Conservation (phyloP, 2,329 filamentous ascomycete genomes). For the Dactylella cylindrospora region DNA sequence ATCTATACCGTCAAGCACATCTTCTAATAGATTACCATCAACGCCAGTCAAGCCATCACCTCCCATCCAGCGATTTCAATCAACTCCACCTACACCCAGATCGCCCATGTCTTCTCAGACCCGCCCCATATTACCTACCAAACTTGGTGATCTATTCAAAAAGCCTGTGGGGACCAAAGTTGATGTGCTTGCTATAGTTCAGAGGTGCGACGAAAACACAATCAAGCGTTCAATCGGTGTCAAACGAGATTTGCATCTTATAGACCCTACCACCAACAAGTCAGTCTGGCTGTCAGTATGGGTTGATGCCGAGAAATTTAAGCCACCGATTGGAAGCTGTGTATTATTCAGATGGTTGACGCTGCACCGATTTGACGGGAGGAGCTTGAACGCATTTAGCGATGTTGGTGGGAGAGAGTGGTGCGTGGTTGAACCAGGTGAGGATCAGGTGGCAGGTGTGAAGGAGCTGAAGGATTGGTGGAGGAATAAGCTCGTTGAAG, state of each 20-base stretch:
- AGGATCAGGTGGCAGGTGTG: slow-evolving; percentile 12
- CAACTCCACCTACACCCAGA: slow-evolving; percentile 17
- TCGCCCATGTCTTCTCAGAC: slow-evolving; percentile 15
- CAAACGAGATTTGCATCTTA: slow-evolving; percentile 42
- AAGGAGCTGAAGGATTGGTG: slow-evolving; percentile 31
- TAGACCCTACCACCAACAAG: slow-evolving; percentile 23
- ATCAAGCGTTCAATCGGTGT: slow-evolving; percentile 41
- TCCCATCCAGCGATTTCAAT: slow-evolving; percentile 31
- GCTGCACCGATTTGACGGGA: slow-evolving; percentile 33
- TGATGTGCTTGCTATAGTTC: slow-evolving; percentile 19
- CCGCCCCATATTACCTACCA: slow-evolving; percentile 33
- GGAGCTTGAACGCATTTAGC: slow-evolving; percentile 42
- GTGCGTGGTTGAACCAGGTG: slow-evolving; percentile 19
- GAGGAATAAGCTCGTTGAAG: slow-evolving; percentile 15
- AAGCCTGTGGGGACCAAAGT: slow-evolving; percentile 22
- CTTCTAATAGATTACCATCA: background rate
- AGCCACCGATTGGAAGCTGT: slow-evolving; percentile 14
- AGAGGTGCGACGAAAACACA: slow-evolving; percentile 10
- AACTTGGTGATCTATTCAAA: slow-evolving; percentile 30
- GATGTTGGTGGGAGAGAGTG: slow-evolving; percentile 11
- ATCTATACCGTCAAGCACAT: background rate
- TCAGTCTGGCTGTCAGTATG: slow-evolving; percentile 42
- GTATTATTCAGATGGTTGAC: slow-evolving; percentile 37
- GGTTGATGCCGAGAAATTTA: slow-evolving; percentile 33
- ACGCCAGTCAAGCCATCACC: background rate